Base-by-base conservation (phyloP, 2,329 filamentous ascomycete genomes). In the Ophiocordyceps camponoti-leonardi region DNA sequence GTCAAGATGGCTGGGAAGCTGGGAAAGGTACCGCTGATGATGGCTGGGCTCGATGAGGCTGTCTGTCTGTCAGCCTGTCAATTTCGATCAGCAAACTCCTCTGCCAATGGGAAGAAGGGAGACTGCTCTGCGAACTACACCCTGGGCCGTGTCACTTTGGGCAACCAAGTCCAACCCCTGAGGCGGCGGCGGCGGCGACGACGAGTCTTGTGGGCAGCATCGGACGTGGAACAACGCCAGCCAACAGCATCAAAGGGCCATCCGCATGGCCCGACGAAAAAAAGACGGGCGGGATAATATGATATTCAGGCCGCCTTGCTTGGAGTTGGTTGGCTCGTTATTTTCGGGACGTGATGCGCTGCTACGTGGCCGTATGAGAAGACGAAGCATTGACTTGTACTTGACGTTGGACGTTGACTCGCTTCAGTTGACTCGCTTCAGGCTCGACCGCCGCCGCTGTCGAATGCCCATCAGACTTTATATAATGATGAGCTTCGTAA, bases 1-100 rank as follows among this genome's bases (percentile, higher is more conserved):
- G 42, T 81, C 73, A 67, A 71, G 79, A 56, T 84, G 80, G 77
- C 58, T 83, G 54, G 81, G 81, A 4, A 83, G 79, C 56, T 85
- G 81, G 80, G 66, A 69, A 45, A 56, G 57, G 47, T 58, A 60
- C 49, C 54, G 55, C 45, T 61, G 55, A 49, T 7, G 40, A 49
- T 11, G 43, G 20, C 18, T 11, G 22, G 22, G 22, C 20, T 20
- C 40, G 12, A 20, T 19, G 18, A 41, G 18, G 37, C 31, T 41
- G 6, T 14, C 31, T 41, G 6, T 14, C 37, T 41, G 37, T 19
- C 18, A 19, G 18, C n/a, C 20, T 30, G 45, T 52, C 62, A 8
- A 33, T 33, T 8, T 33, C 31, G 13, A 33, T 16, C 31, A 14
- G 7, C 6, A n/a, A 33, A 33, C 7, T 10, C 16, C 5, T 33